These are phyloP conservation scores for Malus sylvestris DNA, from an alignment of 306 rosid genomes.

Conservation along the genomic window DNA sequence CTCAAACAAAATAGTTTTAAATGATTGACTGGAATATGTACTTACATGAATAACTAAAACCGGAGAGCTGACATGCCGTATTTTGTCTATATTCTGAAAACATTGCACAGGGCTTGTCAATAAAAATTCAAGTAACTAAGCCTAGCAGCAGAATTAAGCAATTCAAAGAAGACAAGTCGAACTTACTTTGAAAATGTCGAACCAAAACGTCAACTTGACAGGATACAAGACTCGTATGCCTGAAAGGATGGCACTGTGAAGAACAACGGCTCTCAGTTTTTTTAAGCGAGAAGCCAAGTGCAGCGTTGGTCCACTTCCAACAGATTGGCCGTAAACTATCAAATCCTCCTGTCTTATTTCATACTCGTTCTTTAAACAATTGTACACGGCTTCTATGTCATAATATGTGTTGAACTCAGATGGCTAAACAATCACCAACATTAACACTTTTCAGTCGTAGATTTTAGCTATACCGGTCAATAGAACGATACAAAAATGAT, in stretches of 20 bases:
- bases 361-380: constrained; percentile 72
- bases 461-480: constrained; percentile 4
- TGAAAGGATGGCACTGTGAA: constrained; percentile 94
- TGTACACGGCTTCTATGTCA: constrained; percentile 93
- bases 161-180: constrained; percentile 1
- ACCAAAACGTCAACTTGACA: constrained; percentile 92
- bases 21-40: constrained; percentile 14
- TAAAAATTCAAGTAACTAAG: constrained; percentile 9
- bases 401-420: constrained; percentile 88
- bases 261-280: constrained; percentile 86
- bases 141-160: background rate
- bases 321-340: constrained; percentile 93
- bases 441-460: constrained; percentile 16
- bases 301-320: constrained; percentile 94
- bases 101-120: constrained; percentile 21
- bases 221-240: constrained; percentile 93
- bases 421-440: constrained; percentile 49
- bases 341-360: constrained; percentile 79
- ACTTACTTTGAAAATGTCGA: constrained; percentile 92
- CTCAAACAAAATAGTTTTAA: background rate
- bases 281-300: constrained; percentile 76
- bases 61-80: constrained; percentile 69
- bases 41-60: constrained; percentile 95
- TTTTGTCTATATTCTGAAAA: constrained; percentile 92
- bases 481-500: background rate